These are phyloP conservation scores for Gloeophyllum trabeum DNA, from an alignment of 768 basidiomycete genomes.

Conservation along the genomic window DNA sequence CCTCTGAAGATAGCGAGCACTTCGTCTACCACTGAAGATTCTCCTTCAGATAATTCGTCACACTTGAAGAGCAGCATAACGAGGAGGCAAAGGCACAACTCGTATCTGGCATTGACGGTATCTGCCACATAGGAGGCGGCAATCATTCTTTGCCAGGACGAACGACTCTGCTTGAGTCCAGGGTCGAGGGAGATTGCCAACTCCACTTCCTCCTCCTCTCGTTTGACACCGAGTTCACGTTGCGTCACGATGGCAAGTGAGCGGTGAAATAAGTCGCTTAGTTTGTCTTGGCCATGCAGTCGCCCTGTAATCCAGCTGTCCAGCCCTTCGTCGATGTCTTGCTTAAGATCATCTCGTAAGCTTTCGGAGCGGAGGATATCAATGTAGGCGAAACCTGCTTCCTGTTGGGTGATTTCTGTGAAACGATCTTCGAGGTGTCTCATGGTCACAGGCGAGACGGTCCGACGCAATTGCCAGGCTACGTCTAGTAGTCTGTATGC, in stretches of 20 bases:
- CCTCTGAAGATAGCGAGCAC: constrained; percentile 77
- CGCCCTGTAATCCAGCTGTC: constrained; percentile 51
- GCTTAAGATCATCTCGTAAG: constrained; percentile 36
- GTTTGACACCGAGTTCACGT: constrained; percentile 58
- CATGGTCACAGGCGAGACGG: constrained; percentile 47
- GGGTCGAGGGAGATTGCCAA: too few species aligned
- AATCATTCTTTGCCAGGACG: constrained; percentile 52
- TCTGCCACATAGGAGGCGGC: constrained; percentile 51
- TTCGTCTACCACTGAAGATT: constrained; percentile 54
- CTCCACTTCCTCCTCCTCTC: constrained; percentile 64
- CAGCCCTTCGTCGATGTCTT: constrained; percentile 47
- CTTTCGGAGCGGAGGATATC: constrained; percentile 67
- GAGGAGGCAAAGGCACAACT: constrained; percentile 55
- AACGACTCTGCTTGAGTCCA: constrained; percentile 38
- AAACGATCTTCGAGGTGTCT: constrained; percentile 46
- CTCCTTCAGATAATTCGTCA: constrained; percentile 51
- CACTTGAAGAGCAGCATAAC: constrained; percentile 62
- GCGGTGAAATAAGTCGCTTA: constrained; percentile 42
- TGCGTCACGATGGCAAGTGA: constrained; percentile 64
- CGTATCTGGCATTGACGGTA: constrained; percentile 65
- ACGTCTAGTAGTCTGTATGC: constrained; percentile 48
- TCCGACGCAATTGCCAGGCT: constrained; percentile 50
- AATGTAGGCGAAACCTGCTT: constrained; percentile 64
- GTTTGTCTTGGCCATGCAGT: constrained; percentile 42
- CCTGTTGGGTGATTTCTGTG: constrained; percentile 60